These are phyloP conservation scores for Microcos paniculata DNA, from an alignment of 345 rosid genomes.

Conservation along the genomic window DNA sequence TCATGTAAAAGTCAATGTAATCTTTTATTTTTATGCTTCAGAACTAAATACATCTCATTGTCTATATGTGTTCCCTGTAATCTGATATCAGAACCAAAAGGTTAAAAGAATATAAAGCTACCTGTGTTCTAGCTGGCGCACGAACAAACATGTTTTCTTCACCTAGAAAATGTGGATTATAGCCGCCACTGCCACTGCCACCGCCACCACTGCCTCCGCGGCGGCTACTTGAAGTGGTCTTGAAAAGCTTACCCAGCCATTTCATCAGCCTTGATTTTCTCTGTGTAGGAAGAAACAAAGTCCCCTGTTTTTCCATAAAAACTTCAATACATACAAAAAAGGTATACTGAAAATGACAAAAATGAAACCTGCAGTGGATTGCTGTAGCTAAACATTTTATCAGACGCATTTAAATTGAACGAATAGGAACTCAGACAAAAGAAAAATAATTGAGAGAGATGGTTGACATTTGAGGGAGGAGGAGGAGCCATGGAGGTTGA, in stretches of 20 bases:
- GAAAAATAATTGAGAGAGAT: slow-evolving; percentile 44
- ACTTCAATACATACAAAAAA: slow-evolving; percentile 2
- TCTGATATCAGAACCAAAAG: not conserved
- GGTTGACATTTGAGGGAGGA: slow-evolving; percentile 51
- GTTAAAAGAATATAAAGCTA: slow-evolving; percentile 22
- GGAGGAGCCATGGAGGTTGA: slow-evolving; percentile 49
- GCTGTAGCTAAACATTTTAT: not conserved
- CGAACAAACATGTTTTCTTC: slow-evolving; percentile 81
- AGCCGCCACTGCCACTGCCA: slow-evolving; percentile 32
- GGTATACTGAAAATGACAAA: not conserved
- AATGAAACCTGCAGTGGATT: not conserved
- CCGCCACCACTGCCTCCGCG: slow-evolving; percentile 25
- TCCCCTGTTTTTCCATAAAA: slow-evolving; percentile 61
- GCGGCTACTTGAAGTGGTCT: slow-evolving; percentile 49
- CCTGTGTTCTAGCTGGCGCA: slow-evolving; percentile 63
- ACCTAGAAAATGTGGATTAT: slow-evolving; percentile 64
- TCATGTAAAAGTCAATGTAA: not conserved
- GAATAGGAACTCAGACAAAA: not conserved
- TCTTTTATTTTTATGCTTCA: not conserved
- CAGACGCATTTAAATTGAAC: not conserved
- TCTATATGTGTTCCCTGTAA: no score
- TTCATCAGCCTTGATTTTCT: slow-evolving; percentile 84
- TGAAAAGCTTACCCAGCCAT: slow-evolving; percentile 91
- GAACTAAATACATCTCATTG: not conserved
- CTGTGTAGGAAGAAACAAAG: slow-evolving; percentile 63